Evolutionary conservation across 177 flowering plant genomes (phyloP), one percentile per base, ranked within the genome.

Genomic region (Vitis hybrid): DNA sequence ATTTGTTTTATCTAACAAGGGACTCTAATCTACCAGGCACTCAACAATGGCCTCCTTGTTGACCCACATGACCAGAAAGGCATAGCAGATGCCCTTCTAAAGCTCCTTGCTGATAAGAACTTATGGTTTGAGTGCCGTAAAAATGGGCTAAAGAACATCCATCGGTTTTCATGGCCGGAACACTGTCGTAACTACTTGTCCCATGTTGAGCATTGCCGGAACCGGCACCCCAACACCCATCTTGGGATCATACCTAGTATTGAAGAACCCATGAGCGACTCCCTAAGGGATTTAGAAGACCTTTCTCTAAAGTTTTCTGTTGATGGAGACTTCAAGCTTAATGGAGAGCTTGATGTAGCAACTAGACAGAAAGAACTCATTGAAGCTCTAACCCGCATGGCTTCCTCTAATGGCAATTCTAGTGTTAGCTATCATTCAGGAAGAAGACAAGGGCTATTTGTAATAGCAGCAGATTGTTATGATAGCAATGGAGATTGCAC

Each of bases 141-240:
- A 72, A 86, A 84, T 66, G 95, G 98, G 33, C 78, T 86, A 10
- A 91, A 86, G 65, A 85, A 93, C 76, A 93, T 93, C 75, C 93
- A 91, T 72, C 82, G 81, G 10, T 93, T 86, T 83, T 91, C 98
- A 15, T 93, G 98, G 98, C 86, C 97, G 11, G 98, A 91, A 67
- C 98, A 93, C 70, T 91, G 98, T 76, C 77, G 76, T 0, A 87
- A 81, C 71, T 93, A 91, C 75, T 89, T 93, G 26, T 86, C 95
- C 68, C 84, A 86, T 39, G 76, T 91, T 4, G 88, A 84, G 71
- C 86, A 86, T 61, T 88, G 89, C 79, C 77, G 89, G 60, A 83
- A 75, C 29, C 87, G 90, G 60, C 95, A 87, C 52, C 88, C 94
- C 14, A 86, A 79, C 10, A 70, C 86, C 61, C 88, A 77, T 26